These are phyloP conservation scores for Stephanodiscus minutulus DNA, from an alignment of 108 stramenopile genomes.

Conservation along the genomic window DNA sequence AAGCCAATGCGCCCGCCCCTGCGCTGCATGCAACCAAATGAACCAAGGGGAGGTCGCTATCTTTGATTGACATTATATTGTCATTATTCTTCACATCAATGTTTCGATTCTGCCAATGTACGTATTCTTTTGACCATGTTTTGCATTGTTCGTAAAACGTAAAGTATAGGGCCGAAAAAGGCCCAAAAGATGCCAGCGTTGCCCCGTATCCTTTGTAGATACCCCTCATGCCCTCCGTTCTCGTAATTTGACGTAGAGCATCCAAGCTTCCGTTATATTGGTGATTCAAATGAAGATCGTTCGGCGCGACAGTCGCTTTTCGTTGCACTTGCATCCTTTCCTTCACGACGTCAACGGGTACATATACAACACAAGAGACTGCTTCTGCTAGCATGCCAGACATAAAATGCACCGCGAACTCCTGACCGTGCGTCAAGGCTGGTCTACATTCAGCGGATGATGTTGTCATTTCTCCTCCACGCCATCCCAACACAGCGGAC, in stretches of 20 bases:
- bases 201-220: slow-evolving; percentile 94
- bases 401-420: slow-evolving; percentile 70
- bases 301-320: slow-evolving; percentile 13
- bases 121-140: slow-evolving; percentile 33
- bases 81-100: background rate
- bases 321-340: slow-evolving; percentile 95
- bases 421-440: slow-evolving; percentile 18
- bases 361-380: slow-evolving; percentile 92
- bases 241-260: slow-evolving; percentile 72
- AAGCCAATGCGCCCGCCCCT: slow-evolving; percentile 88
- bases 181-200: slow-evolving; percentile 94
- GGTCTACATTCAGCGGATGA: slow-evolving; percentile 13
- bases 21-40: slow-evolving; percentile 78
- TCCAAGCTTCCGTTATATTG: slow-evolving; percentile 82
- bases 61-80: slow-evolving; percentile 11
- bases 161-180: slow-evolving; percentile 97
- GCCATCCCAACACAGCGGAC: slow-evolving; percentile 8
- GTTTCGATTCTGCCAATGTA: slow-evolving; percentile 10
- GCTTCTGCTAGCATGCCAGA: slow-evolving; percentile 88
- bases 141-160: slow-evolving; percentile 93
- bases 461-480: slow-evolving; percentile 11
- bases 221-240: slow-evolving; percentile 84
- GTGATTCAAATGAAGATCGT: background rate
- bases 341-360: slow-evolving; percentile 98
- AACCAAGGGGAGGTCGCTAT: slow-evolving; percentile 58